Conservation (phyloP, 2,329 filamentous ascomycete genomes). For the Lecanicillium sp. region DNA sequence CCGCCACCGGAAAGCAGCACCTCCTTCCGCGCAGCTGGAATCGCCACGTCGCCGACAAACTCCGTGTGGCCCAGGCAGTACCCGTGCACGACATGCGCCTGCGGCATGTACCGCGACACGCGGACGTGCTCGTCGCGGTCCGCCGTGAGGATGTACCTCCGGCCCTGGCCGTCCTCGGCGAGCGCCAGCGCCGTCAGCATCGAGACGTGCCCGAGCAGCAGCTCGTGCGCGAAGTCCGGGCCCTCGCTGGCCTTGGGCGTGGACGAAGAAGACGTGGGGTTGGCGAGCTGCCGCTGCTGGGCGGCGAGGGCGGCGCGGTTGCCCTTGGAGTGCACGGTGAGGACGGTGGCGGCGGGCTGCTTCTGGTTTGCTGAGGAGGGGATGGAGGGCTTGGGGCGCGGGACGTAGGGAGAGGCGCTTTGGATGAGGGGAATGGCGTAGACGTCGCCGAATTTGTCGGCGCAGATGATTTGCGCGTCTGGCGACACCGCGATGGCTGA, state of each 20-base stretch:
- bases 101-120: conserved; percentile 72
- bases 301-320: conserved; percentile 56
- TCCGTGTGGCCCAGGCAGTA: conserved; percentile 86
- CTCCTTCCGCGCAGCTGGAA: conserved; percentile 50
- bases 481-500: conserved; percentile 66
- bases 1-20: conserved; percentile 81
- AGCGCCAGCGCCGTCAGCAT: conserved; percentile 75
- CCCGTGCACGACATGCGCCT: conserved; percentile 80
- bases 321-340: conserved; percentile 59
- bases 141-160: conserved; percentile 48
- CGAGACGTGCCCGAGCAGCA: conserved; percentile 89
- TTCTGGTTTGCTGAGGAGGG: conserved; percentile 21
- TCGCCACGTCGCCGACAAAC: conserved; percentile 72
- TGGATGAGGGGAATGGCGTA: conserved; percentile 73
- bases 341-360: conserved; percentile 48
- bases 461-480: conserved; percentile 70
- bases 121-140: conserved; percentile 72
- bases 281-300: conserved; percentile 44
- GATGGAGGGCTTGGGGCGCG: conserved; percentile 20
- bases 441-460: conserved; percentile 96
- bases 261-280: conserved; percentile 17
- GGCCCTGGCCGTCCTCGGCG: conserved; percentile 34
- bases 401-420: conserved; percentile 15
- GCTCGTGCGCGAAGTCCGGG: conserved; percentile 62
- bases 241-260: conserved; percentile 27